Base-by-base conservation (phyloP, 164 flowering plant genomes). In the Cinnamomum chago region DNA sequence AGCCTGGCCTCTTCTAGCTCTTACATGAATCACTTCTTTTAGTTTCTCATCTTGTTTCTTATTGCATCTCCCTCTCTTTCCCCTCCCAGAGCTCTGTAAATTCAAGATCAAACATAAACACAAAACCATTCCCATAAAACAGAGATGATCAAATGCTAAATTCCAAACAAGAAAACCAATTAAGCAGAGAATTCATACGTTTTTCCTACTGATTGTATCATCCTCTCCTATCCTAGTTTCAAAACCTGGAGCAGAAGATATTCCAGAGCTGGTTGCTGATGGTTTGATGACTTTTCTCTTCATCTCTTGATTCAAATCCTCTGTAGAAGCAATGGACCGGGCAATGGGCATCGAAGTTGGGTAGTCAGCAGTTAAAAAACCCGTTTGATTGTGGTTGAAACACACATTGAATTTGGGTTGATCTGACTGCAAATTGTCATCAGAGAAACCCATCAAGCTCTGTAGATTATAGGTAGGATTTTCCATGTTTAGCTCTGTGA, bases 1-100 rank as follows among this genome's bases (percentile, higher is more conserved):
- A 51, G 93, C 93, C 77, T 86, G 89, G 72, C 93, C 93, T 83
- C 93, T 83, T 82, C 84, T 88, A 17, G 88, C 91, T 79, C 93
- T 85, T 2, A 88, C 91, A 88, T 88, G 91, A 80, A 89, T 82
- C 52, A 89, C 93, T 35, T 86, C 91, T 75, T 81, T 82, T 27
- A 83, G 82, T 67, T 82, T 86, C 79, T 83, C 84, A 51, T 60
- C 72, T 74, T 80, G 77, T 62, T 73, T 78, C 3, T 75, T 83
- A 35, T 73, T 76, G 72, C 65, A 76, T 76, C 75, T 83, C 69
- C 81, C 82, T 75, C 81, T 82, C 79, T 84, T 86, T 33, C 83
- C 82, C 55, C 84, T 76, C 17, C 86, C 79, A 62, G 50, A 62
- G 33, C 62, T 68, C 90, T 85, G 82, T 68, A 58, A 74, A 40